Evolutionary conservation across 2,329 filamentous ascomycete genomes (phyloP), one percentile per base, ranked within the genome.

Genomic region (Graphilbum fragrans): DNA sequence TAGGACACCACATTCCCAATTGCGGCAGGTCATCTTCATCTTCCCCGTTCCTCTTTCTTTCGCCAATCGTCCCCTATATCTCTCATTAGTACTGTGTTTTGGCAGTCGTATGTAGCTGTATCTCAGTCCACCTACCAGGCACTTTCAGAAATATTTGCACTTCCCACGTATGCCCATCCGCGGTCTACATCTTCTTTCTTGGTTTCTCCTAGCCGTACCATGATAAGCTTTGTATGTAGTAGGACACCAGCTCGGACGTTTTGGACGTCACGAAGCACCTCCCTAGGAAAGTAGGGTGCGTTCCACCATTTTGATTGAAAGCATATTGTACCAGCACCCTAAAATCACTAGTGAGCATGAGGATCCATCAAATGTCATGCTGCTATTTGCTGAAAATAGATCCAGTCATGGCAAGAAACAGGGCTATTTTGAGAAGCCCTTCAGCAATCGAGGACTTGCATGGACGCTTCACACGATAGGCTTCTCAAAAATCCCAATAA

Each of bases 1-100:
- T 20, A 96, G 52, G 1, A 98, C 84, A 29, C 92, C 92, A 55
- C 87, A 94, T 62, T 96, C 92, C 88, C 90, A 96, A 58, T 96
- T 98, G 41, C 84, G 78, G 58, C 83, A 87, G 47, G 74, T 87
- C 47, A 96, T 68, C 58, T 86, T 94, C 12, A 77, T 74, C 46
- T 73, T 61, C 46, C 80, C 80, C 3, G 75, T 81, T 8, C 58
- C 61, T 50, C 72, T 77, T 52, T 93, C 81, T 53, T 79, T 78
- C 41, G 80, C 74, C 23, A 94, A 61, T 37, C 78, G 78, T 19
- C 90, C 92, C 90, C 82, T 86, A 41, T 16, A 16, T 34, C 32
- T 32, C 11, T 6, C 7, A 18, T 34, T 31, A 31, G 29, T 16
- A 27, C 12, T 31, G 29, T 16, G 7, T 14, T 10, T 8, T 5